A percentile compares a stretch with the other conserved stretches of the same genome.
Conservation (phyloP, 1,284 basidiomycete genomes). For the Cutaneotrichosporon cavernicola region DNA sequence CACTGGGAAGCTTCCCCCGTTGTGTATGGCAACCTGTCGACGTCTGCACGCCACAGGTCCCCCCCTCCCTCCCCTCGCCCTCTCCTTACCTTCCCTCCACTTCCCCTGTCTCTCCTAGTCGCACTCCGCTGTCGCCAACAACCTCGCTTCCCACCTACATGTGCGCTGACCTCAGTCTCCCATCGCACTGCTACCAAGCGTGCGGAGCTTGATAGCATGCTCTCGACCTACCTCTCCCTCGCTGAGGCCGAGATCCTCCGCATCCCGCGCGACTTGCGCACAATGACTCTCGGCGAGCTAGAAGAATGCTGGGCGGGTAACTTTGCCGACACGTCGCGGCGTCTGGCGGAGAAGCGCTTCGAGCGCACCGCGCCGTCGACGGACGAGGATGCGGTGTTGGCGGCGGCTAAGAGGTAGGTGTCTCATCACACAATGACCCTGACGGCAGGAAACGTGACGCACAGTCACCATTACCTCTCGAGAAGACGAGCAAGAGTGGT, state of each 20-base stretch:
- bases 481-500: constrained; percentile 28
- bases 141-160: neutral
- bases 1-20: no score
- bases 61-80: no score
- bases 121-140: neutral
- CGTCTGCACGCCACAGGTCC: no score
- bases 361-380: constrained; percentile 29
- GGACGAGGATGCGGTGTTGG: constrained; percentile 26
- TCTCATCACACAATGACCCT: neutral
- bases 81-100: neutral
- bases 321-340: constrained; percentile 43
- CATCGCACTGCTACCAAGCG: constrained; percentile 17
- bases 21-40: neutral
- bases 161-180: constrained; percentile 10
- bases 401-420: constrained; percentile 41
- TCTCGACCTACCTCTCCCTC: constrained; percentile 43
- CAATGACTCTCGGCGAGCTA: constrained; percentile 49
- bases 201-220: constrained; percentile 33
- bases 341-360: constrained; percentile 37
- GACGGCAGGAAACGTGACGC: constrained; percentile 15
- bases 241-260: constrained; percentile 49
- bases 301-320: constrained; percentile 48
- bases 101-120: neutral
- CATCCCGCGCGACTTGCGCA: constrained; percentile 47
- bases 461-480: constrained; percentile 3